phyloP scores from a whole-genome alignment of 2,329 filamentous ascomycete species.

The Dothiorella sarmentorum region DNA sequence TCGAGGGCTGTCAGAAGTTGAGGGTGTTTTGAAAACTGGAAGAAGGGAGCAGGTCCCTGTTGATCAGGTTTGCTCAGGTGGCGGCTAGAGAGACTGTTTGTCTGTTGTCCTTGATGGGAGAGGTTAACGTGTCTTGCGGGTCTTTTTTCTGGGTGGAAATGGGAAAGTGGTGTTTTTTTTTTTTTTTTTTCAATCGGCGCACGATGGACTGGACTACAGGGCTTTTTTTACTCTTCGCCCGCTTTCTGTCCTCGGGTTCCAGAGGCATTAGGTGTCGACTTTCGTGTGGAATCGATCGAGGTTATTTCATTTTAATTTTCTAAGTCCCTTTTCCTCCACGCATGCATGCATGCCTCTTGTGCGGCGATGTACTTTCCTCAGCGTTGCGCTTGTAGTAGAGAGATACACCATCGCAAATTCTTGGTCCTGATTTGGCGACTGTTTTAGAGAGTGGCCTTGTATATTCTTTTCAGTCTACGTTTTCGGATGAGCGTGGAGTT shows the following conservation, averaged over 20 bases:
- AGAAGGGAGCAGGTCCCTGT: neutral
- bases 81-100: too few relatives aligned
- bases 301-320: neutral
- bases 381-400: constrained; percentile 6
- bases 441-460: too few relatives aligned
- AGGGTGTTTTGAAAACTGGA: neutral
- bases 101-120: neutral
- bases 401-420: neutral
- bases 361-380: neutral
- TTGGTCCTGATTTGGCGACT: neutral
- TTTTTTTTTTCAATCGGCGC: constrained; percentile 7
- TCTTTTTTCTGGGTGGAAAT: neutral
- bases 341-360: neutral
- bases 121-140: neutral
- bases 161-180: neutral
- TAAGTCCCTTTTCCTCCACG: neutral
- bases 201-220: neutral
- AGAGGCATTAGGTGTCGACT: neutral
- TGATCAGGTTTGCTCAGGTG: neutral
- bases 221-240: neutral
- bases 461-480: too few relatives aligned
- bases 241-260: neutral
- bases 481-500: neutral
- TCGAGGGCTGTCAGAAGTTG: neutral
- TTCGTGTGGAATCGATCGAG: neutral